Percentiles rank a stretch among this genome's conserved stretches.
phyloP scores from a whole-genome alignment of 1,284 basidiomycete genomes.

The Ustilago trichophora region DNA sequence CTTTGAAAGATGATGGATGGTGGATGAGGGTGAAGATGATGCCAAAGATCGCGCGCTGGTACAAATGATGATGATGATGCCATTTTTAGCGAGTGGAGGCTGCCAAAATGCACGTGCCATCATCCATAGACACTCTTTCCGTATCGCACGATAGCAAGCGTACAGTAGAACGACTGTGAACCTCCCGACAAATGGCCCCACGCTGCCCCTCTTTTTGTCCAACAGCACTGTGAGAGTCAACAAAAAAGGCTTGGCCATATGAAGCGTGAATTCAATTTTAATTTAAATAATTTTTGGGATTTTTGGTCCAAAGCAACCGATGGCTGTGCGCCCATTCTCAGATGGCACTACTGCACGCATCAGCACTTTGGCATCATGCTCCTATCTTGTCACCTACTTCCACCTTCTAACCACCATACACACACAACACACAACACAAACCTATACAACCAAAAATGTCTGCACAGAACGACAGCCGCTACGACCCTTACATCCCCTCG shows the following conservation, averaged over 20 bases:
- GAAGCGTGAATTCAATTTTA: no score
- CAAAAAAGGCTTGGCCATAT: no score
- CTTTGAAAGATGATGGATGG: conserved; percentile 5
- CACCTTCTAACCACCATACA: no score
- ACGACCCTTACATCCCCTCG: conserved; percentile 64
- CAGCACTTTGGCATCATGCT: no score
- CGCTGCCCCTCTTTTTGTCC: no score
- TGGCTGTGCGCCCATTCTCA: neutral
- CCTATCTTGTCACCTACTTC: no score
- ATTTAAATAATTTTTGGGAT: no score
- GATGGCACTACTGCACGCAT: neutral
- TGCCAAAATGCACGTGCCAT: neutral
- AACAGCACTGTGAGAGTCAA: no score
- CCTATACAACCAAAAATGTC: conserved; percentile 41
- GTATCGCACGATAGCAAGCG: no score
- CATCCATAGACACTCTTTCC: neutral
- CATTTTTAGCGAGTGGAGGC: neutral
- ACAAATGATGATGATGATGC: no score
- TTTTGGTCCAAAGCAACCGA: neutral
- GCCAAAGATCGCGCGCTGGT: no score
- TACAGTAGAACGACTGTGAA: neutral
- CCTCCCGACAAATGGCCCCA: neutral
- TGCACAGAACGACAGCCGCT: conserved; percentile 51
- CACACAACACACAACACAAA: conserved; percentile 3
- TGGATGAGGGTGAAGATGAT: neutral